These are phyloP conservation scores for Dimargaris xerosporica DNA, from an alignment of 192 early-diverging fungal species.

Conservation along the genomic window DNA sequence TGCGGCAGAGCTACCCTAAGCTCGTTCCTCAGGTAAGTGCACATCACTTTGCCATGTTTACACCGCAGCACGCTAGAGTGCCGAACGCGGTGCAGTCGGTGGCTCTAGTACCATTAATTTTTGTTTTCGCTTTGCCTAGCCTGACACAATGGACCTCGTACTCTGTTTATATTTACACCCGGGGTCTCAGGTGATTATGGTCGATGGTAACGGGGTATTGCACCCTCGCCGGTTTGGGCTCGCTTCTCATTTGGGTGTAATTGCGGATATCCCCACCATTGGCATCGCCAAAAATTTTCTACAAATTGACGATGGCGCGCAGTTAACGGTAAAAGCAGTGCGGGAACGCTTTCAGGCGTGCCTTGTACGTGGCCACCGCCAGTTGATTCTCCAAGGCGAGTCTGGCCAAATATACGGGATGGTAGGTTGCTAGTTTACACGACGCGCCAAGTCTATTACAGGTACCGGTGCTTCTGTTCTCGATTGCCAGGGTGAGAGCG, in stretches of 20 bases:
- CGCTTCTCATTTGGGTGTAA: constrained; percentile 69
- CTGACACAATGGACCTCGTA: too few species aligned
- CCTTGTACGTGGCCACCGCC: constrained; percentile 23
- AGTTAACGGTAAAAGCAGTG: constrained; percentile 30
- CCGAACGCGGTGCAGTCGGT: too few species aligned
- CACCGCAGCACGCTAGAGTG: too few species aligned
- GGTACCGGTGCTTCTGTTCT: neutral
- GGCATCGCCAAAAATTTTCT: constrained; percentile 88
- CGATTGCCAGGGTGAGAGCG: too few species aligned
- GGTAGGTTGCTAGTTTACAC: too few species aligned
- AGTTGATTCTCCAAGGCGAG: constrained; percentile 24
- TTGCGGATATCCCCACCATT: constrained; percentile 56
- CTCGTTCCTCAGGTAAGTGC: constrained; percentile 62
- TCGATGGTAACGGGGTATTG: constrained; percentile 78
- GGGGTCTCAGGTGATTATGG: constrained; percentile 60
- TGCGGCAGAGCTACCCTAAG: constrained; percentile 32
- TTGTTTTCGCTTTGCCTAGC: too few species aligned
- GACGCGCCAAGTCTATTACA: too few species aligned
- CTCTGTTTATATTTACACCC: too few species aligned
- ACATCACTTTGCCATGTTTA: too few species aligned
- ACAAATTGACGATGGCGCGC: constrained; percentile 45
- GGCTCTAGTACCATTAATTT: too few species aligned
- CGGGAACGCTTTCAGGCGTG: constrained; percentile 28
- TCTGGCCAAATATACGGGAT: constrained; percentile 28
- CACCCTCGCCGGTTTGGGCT: constrained; percentile 82